Base-by-base conservation (phyloP, 139 green algal genomes). In the Monoraphidium neglectum region DNA sequence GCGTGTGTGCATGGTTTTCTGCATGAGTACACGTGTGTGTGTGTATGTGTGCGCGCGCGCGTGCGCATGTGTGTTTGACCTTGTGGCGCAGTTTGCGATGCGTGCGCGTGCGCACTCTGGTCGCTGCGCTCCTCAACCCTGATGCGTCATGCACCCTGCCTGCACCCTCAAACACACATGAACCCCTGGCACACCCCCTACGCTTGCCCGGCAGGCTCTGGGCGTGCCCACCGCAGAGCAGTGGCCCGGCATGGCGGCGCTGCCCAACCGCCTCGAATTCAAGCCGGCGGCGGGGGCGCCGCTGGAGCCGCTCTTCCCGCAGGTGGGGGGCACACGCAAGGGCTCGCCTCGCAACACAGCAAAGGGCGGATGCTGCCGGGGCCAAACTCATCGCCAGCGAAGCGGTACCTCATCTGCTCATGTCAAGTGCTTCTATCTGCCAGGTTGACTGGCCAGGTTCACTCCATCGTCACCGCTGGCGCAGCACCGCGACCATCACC, bases 201-300 rank as follows among this genome's bases (percentile, higher is more conserved):
- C n/a, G 26, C n/a, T 59, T 37, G 16, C 57, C 28, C 57, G n/a
- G 33, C 73, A 79, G 73, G 77, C 75, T 8, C 86, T 97, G 59
- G 93, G 93, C 8, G 91, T 91, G 2, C 93, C 93, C 1, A 91
- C 65, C 32, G 26, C 60, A 4, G 35, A 57, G 28, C 18, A 5
- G 2, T 87, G 83, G 83, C 78, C 78, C 32, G 77, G 46, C 24
- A 51, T 70, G 32, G 56, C 51, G 18, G 59, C 75, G 37, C 84
- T 97, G 77, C 92, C 92, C 1, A 66, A 86, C 37, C 90, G 84
- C 70, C 68, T 93, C 23, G 78, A 89, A 8, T 93, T 93, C 73
- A 76, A 82, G 24, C 46, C 74, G 24, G 84, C 78, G 16, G 5
- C 32, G 6, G 73, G 47, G 18, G 24, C 54, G 63, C 73, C 73